Evolutionary conservation across 352 stramenopile genomes (phyloP), one percentile per base, ranked within the genome.

Genomic region (Halophytophthora batemanensis): DNA sequence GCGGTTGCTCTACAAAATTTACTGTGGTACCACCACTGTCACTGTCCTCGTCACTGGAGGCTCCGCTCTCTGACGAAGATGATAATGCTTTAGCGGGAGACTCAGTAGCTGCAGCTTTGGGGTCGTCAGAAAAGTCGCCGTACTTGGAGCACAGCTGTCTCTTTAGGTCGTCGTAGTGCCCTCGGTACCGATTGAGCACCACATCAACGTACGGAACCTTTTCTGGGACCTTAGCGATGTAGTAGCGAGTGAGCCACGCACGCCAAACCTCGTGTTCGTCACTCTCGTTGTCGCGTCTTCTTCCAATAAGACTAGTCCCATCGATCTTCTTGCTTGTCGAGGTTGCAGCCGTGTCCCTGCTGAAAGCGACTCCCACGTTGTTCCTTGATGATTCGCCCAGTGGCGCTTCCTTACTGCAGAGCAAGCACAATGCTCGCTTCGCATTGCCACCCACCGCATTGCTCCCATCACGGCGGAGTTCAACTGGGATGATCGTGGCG

Each of bases 141-240:
- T 87, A 89, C 36, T 87, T 89, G 12, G 60, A 45, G 17, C 51
- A 45, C 10, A 87, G 60, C 33, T 84, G 74, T 4, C n/a, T 21
- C 46, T 78, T 83, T 13, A 89, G 59, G 21, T 86, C 77, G 28
- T 71, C 75, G 17, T 76, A 68, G 1, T 69, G 71, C 0, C 77
- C 75, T 43, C 72, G 64, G 23, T 87, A 87, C 13, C 65, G 71
- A 34, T 76, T 71, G 22, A 89, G 35, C 23, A 89, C 72, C 31
- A 78, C 64, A 14, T 86, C 69, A 18, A 86, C 49, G 52, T 86
- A 82, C 2, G 73, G 64, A 31, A 81, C 34, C 34, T 84, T 89
- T 3, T 65, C 56, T 0, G 57, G 50, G 5, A 66, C 64, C 41
- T 89, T 85, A 1, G 39, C 46, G 5, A 57, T 40, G 53, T 86